Conservation (phyloP, 2,329 filamentous ascomycete genomes). For the Claviceps cyperi region DNA sequence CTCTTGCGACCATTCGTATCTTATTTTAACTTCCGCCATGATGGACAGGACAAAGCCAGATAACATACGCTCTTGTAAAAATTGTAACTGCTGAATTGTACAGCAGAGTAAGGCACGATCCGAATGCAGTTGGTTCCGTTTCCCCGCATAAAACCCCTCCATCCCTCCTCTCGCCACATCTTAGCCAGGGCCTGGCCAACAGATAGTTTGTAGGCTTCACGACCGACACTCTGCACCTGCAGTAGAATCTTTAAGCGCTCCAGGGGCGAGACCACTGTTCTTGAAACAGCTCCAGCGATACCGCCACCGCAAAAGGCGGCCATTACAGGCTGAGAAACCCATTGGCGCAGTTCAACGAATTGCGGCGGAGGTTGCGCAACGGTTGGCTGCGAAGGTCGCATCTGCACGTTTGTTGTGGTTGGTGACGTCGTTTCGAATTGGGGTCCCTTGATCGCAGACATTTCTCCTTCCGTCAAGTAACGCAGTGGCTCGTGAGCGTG, state of each 20-base stretch:
- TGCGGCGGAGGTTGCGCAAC: conserved; percentile 10
- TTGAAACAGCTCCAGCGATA: conserved; percentile 88
- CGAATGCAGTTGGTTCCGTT: conserved; percentile 98
- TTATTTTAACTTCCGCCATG: neutral
- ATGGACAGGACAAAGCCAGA: neutral
- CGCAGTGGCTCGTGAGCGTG: neutral
- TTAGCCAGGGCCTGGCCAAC: conserved; percentile 79
- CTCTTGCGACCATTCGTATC: neutral
- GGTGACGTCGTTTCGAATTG: conserved; percentile 6
- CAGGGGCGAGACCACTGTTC: conserved; percentile 90
- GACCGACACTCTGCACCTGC: conserved; percentile 81
- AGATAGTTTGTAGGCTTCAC: conserved; percentile 86
- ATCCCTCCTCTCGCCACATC: conserved; percentile 96
- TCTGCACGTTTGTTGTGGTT: conserved; percentile 3
- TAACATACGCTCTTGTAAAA: conserved; percentile 75
- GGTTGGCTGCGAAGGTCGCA: conserved; percentile 15
- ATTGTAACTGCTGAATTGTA: conserved; percentile 97
- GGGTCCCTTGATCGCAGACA: conserved; percentile 18
- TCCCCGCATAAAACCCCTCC: conserved; percentile 92
- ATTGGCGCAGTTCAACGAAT: conserved; percentile 26
- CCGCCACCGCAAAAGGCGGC: conserved; percentile 92
- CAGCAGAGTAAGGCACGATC: conserved; percentile 94
- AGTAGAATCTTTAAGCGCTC: conserved; percentile 97
- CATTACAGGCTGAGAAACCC: conserved; percentile 66
- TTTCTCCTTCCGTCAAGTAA: conserved; percentile 9